Conservation (phyloP, 805 yeast genomes). For the Tetrapisispora namnaoensis region DNA sequence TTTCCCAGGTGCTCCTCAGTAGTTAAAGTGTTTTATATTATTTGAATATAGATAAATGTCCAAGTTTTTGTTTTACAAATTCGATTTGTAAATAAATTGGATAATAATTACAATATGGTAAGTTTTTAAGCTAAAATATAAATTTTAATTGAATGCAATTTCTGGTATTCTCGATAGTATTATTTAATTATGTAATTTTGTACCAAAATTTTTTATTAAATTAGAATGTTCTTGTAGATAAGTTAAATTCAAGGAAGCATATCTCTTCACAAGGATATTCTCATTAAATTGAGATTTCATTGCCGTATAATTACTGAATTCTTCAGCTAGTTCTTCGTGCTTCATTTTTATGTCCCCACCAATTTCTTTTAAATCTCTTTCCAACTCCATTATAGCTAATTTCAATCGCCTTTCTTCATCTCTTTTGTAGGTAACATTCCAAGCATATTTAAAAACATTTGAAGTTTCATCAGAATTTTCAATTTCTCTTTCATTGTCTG, state of each 20-base stretch:
- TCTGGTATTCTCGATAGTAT: too few relatives aligned
- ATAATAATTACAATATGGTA: neutral
- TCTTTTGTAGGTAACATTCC: constrained; percentile 33
- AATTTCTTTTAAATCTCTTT: constrained; percentile 34
- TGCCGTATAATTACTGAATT: constrained; percentile 47
- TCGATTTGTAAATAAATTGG: neutral
- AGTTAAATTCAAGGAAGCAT: neutral
- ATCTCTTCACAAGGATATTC: constrained; percentile 8
- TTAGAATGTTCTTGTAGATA: neutral
- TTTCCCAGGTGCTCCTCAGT: constrained; percentile 5
- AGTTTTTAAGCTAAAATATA: too few relatives aligned
- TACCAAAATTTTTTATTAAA: neutral
- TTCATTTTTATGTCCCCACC: constrained; percentile 38
- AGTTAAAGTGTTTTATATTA: neutral
- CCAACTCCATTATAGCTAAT: constrained; percentile 33
- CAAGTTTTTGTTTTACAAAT: neutral
- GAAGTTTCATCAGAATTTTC: neutral
- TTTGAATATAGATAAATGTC: neutral
- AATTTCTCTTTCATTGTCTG: constrained; percentile 9
- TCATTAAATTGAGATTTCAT: constrained; percentile 37
- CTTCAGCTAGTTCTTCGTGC: constrained; percentile 59
- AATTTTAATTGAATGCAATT: too few relatives aligned
- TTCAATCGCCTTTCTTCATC: constrained; percentile 38
- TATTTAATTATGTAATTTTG: neutral
- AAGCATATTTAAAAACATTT: neutral